Percentiles rank a stretch among this genome's conserved stretches.
phyloP scores from a whole-genome alignment of 805 yeast genomes.

The Wickerhamomyces rabaulensis region DNA sequence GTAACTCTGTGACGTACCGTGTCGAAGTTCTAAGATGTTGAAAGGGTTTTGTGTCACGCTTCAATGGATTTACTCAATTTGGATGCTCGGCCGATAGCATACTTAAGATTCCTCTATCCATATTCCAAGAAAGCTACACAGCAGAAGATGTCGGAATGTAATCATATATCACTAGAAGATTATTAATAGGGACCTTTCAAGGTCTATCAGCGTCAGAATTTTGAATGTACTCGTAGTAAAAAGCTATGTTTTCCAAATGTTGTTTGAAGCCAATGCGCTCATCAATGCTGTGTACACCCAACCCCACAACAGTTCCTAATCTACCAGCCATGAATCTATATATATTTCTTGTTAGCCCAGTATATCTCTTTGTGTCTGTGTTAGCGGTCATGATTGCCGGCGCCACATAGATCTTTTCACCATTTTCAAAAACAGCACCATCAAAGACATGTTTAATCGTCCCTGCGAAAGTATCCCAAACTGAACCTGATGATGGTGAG shows the following conservation, averaged over 20 bases:
- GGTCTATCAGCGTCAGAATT: not conserved
- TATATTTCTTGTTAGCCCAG: constrained; percentile 47
- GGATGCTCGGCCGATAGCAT: too few relatives aligned
- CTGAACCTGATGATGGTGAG: not conserved
- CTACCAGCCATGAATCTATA: constrained; percentile 36
- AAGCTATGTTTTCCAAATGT: constrained; percentile 57
- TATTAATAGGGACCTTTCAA: too few relatives aligned
- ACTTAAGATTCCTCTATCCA: too few relatives aligned
- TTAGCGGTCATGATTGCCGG: constrained; percentile 52
- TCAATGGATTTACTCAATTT: too few relatives aligned
- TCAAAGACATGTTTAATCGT: constrained; percentile 50
- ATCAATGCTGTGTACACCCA: constrained; percentile 54
- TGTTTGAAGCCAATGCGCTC: constrained; percentile 49
- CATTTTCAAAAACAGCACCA: constrained; percentile 24
- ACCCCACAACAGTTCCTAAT: constrained; percentile 6
- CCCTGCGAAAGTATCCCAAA: constrained; percentile 52
- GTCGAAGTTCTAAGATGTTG: too few relatives aligned
- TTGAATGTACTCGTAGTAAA: constrained; percentile 43
- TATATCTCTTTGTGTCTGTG: constrained; percentile 55
- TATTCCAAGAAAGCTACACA: too few relatives aligned
- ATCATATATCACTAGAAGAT: too few relatives aligned
- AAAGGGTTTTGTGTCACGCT: too few relatives aligned
- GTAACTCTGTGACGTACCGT: too few relatives aligned
- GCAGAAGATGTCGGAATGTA: too few relatives aligned
- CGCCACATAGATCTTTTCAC: constrained; percentile 25